Base-by-base conservation (phyloP, 164 flowering plant genomes). In the Cinnamomum chago region DNA sequence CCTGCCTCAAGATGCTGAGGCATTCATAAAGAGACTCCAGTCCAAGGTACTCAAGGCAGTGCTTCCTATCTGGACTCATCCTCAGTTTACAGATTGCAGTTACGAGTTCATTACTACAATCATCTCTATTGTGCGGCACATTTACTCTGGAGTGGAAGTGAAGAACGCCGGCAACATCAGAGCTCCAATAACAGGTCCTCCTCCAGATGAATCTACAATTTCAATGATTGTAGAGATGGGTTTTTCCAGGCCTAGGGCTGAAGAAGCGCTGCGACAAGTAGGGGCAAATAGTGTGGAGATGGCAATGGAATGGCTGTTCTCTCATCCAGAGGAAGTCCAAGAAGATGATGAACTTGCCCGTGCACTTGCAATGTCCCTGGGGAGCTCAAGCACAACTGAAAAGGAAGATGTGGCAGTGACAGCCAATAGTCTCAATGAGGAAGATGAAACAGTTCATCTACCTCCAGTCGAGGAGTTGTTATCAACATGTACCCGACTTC, bases 301-400 rank as follows among this genome's bases (percentile, higher is more conserved):
- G 87, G 99, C 99, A 72, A 96, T 94, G 99, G 99, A 96, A 79
- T 96, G 99, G 99, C 76, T 96, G 80, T 92, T 92, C 77, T 86
- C 97, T 65, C 99, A 94, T 85, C 95, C 93, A 23, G 99, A 93
- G 82, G 99, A 96, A 77, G 75, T 72, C 52, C 97, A 83, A 84
- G 99, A 96, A 83, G 98, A 94, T 83, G 99, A 94, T 85, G 99
- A 96, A 81, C 98, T 96, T 81, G 98, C 99, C 75, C 98, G 98
- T 78, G 99, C 99, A 40, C 97, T 94, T 82, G 99, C 98, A 66
- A 87, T 96, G 92, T 96, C 99, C 23, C 88, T 96, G 24, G 98
- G 99, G 58, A 90, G 84, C 75, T 83, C 97, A 65, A 92, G 84
- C 62, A 65, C 89, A 68, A 89, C 89, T 2, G 27, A 83, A 28